Percentiles rank a stretch among this genome's conserved stretches.
Evolutionary conservation across 108 stramenopile genomes (phyloP).

Genomic region (Nitzschia sp.): DNA sequence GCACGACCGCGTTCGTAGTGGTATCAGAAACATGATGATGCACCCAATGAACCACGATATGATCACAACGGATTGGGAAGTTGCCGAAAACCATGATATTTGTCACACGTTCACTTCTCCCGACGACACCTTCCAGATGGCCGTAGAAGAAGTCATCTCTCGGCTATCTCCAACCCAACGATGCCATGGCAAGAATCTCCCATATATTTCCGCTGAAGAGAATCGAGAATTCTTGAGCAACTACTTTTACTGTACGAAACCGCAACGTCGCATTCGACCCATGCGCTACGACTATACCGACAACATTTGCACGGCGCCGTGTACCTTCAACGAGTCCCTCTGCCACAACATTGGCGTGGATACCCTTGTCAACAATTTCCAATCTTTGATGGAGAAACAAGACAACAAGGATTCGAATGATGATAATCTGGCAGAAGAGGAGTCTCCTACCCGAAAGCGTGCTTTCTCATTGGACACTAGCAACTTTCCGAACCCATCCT

Average conservation of each 20-base stretch:
- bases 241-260: conserved; percentile 30
- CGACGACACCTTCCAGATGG: conserved; percentile 24
- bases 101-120: conserved; percentile 19
- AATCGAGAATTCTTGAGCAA: conserved; percentile 34
- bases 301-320: conserved; percentile 12
- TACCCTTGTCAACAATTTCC: conserved; percentile 12
- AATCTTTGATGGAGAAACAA: conserved; percentile 9
- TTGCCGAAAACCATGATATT: conserved; percentile 6
- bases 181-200: background rate
- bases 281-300: background rate
- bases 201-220: conserved; percentile 11
- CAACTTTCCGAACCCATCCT: background rate
- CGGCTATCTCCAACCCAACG: conserved; percentile 14
- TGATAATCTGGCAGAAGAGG: background rate
- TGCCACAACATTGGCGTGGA: conserved; percentile 27
- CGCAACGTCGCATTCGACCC: background rate
- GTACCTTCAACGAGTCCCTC: conserved; percentile 11
- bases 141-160: conserved; percentile 21
- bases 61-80: too few species aligned
- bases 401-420: background rate
- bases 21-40: too few species aligned
- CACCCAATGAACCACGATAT: too few species aligned
- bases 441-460: conserved; percentile 3
- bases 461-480: conserved; percentile 5
- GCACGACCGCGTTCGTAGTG: too few species aligned